Conservation (phyloP, 2,329 filamentous ascomycete species). For the Pseudogymnoascus sp. region DNA sequence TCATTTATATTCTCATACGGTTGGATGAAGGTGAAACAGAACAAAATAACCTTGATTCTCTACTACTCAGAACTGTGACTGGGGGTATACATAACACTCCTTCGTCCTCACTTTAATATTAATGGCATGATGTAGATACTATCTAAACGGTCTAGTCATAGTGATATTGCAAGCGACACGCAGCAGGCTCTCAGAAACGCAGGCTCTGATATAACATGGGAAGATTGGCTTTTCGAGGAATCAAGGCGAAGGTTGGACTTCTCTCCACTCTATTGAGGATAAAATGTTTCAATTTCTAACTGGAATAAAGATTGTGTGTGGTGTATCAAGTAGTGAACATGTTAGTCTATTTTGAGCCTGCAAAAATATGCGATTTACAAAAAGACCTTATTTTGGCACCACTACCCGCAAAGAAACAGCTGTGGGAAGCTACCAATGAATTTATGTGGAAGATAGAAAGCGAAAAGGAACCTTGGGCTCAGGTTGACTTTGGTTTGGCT, state of each 20-base stretch:
- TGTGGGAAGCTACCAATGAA: constrained; percentile 37
- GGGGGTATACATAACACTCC: constrained; percentile 23
- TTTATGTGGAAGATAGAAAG: constrained; percentile 30
- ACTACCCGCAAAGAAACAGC: constrained; percentile 34
- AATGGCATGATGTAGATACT: constrained; percentile 15
- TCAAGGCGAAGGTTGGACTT: constrained; percentile 30
- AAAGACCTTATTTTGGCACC: constrained; percentile 33
- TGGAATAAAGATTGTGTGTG: constrained; percentile 29
- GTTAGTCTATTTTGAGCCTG: constrained; percentile 36
- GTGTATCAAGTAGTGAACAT: constrained; percentile 35
- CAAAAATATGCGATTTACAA: constrained; percentile 30
- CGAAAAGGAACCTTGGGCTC: constrained; percentile 20
- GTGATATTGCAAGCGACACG: constrained; percentile 16
- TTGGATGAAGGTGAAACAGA: constrained; percentile 38
- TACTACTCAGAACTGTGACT: constrained; percentile 31
- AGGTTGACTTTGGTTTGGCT: constrained; percentile 27
- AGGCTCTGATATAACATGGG: constrained; percentile 28
- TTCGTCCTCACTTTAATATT: constrained; percentile 10
- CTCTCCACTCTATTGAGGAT: constrained; percentile 8
- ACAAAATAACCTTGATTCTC: constrained; percentile 34
- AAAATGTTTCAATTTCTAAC: constrained; percentile 15
- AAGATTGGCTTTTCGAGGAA: constrained; percentile 36
- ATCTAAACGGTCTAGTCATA: constrained; percentile 16
- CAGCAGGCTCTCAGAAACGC: constrained; percentile 18
- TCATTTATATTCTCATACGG: constrained; percentile 36